Evolutionary conservation across 495 filamentous ascomycete genomes (phyloP).

Genomic region (Podospora bellae-mahoneyi): DNA sequence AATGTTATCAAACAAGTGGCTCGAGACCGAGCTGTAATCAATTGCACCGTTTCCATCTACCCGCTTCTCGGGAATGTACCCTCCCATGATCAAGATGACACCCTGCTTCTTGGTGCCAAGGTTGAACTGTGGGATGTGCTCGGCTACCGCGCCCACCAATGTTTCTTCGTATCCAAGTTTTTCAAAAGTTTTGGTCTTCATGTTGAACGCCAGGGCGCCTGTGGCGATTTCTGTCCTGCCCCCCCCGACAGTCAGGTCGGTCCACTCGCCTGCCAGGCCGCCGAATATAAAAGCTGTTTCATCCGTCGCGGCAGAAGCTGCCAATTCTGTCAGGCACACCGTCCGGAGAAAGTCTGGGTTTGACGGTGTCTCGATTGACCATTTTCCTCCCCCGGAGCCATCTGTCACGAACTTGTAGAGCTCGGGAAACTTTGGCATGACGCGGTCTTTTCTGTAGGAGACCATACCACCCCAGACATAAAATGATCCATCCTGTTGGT

Average conservation of each 20-base stretch:
- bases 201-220: slow-evolving; percentile 24
- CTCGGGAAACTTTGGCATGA: slow-evolving; percentile 30
- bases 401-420: slow-evolving; percentile 20
- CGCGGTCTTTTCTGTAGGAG: slow-evolving; percentile 18
- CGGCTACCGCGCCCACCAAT: neutral
- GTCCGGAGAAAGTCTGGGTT: slow-evolving; percentile 11
- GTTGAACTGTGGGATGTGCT: neutral
- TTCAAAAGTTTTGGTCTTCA: slow-evolving; percentile 16
- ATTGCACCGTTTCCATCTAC: neutral
- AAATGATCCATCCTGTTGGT: slow-evolving; percentile 20
- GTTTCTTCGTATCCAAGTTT: neutral
- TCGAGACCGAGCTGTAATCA: neutral
- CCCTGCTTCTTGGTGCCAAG: neutral
- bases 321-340: slow-evolving; percentile 8
- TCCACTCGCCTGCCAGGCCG: slow-evolving; percentile 16
- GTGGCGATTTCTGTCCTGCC: slow-evolving; percentile 10
- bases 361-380: slow-evolving; percentile 22
- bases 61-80: neutral
- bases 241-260: neutral
- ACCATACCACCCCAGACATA: slow-evolving; percentile 40
- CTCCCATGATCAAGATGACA: neutral
- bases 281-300: slow-evolving; percentile 21
- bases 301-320: slow-evolving; percentile 9
- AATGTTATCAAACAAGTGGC: neutral
- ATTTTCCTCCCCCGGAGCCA: slow-evolving; percentile 35